These are phyloP conservation scores for Rostrohypoxylon terebratum DNA, from an alignment of 495 filamentous ascomycete genomes.

Conservation along the genomic window DNA sequence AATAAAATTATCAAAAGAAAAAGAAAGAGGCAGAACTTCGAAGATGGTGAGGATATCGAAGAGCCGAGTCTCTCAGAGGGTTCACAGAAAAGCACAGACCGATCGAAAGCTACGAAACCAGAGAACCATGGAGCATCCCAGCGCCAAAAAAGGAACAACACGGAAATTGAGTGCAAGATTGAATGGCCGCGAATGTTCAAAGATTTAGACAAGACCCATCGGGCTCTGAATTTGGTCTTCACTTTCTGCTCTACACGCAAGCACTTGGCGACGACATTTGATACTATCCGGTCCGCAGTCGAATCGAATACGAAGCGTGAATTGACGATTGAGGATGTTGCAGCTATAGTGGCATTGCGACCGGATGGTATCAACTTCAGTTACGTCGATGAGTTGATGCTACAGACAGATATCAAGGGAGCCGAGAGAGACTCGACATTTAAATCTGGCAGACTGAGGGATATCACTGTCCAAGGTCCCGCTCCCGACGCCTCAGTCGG, in stretches of 20 bases:
- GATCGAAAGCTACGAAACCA: slow-evolving; percentile 42
- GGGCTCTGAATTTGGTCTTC: slow-evolving; percentile 89
- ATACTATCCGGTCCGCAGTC: slow-evolving; percentile 85
- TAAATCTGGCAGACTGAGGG: slow-evolving; percentile 57
- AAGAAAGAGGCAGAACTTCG: slow-evolving; percentile 63
- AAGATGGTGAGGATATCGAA: slow-evolving; percentile 44
- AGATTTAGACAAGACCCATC: slow-evolving; percentile 78
- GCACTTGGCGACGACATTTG: slow-evolving; percentile 89
- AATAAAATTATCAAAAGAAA: slow-evolving; percentile 63
- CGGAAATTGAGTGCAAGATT: slow-evolving; percentile 40
- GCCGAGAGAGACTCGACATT: slow-evolving; percentile 66
- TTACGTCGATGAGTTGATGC: slow-evolving; percentile 84
- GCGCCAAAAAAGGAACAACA: slow-evolving; percentile 39
- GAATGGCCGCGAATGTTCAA: slow-evolving; percentile 82
- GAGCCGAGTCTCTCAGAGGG: slow-evolving; percentile 8
- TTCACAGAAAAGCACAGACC: slow-evolving; percentile 8
- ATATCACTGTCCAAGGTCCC: slow-evolving; percentile 53
- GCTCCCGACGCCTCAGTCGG: slow-evolving; percentile 63
- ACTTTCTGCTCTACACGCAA: slow-evolving; percentile 95
- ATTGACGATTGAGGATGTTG: slow-evolving; percentile 80
- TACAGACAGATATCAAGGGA: slow-evolving; percentile 82
- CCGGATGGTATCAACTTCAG: slow-evolving; percentile 82
- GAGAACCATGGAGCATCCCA: slow-evolving; percentile 9
- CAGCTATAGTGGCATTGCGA: slow-evolving; percentile 80
- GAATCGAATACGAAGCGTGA: slow-evolving; percentile 81